These are phyloP conservation scores for Penicillium sp. DNA, from an alignment of 2,329 filamentous ascomycete species.

Conservation along the genomic window DNA sequence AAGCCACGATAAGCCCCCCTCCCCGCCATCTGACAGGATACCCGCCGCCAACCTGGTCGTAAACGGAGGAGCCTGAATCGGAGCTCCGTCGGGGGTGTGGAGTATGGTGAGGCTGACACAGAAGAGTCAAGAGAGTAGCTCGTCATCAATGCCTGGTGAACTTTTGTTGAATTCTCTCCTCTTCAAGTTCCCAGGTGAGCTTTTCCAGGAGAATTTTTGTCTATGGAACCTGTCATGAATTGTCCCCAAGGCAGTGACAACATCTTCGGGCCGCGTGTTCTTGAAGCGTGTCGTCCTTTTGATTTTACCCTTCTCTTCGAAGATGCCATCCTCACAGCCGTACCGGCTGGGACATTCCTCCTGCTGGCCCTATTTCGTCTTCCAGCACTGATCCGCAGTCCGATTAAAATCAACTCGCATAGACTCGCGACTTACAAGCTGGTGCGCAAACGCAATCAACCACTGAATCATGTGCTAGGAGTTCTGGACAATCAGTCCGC, in stretches of 20 bases:
- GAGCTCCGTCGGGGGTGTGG: too few relatives aligned
- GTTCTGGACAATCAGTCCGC: neutral
- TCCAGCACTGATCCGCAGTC: neutral
- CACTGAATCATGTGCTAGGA: neutral
- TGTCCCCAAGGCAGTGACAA: slow-evolving; percentile 9
- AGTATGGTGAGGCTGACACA: too few relatives aligned
- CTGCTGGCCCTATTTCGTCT: slow-evolving; percentile 1
- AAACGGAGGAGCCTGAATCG: too few relatives aligned
- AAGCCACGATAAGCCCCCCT: too few relatives aligned
- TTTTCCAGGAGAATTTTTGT: too few relatives aligned
- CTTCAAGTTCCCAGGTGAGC: too few relatives aligned
- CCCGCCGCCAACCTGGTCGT: neutral
- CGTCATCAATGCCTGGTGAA: too few relatives aligned
- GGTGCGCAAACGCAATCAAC: slow-evolving; percentile 16
- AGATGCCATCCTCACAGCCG: slow-evolving; percentile 6
- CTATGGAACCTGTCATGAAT: neutral
- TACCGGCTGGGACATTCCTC: slow-evolving; percentile 8
- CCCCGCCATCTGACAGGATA: too few relatives aligned
- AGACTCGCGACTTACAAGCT: slow-evolving; percentile 6
- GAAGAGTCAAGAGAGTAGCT: too few relatives aligned
- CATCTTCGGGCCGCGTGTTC: slow-evolving; percentile 8
- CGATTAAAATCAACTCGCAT: slow-evolving; percentile 8
- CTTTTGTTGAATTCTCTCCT: too few relatives aligned
- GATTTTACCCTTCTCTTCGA: slow-evolving; percentile 23
- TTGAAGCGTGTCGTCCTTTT: slow-evolving; percentile 15